These are phyloP conservation scores for Bipolaris zeicola DNA, from an alignment of 2,329 filamentous ascomycete species.

Conservation along the genomic window DNA sequence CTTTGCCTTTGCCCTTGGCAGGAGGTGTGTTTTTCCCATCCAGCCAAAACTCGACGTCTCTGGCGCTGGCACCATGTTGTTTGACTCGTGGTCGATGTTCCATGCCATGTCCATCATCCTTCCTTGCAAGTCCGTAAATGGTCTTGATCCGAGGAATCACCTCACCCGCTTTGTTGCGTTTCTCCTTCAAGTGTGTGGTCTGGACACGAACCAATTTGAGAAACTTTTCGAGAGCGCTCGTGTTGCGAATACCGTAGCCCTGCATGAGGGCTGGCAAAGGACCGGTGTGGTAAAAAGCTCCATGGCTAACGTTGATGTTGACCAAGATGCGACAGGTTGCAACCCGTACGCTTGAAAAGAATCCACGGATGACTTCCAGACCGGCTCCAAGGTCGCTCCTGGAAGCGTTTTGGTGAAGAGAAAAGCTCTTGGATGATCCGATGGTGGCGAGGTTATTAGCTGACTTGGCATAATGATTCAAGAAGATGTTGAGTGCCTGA, in stretches of 20 bases:
- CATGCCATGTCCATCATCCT: slow-evolving; percentile 42
- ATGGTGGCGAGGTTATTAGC: slow-evolving; percentile 51
- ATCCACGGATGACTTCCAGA: slow-evolving; percentile 63
- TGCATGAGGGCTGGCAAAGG: slow-evolving; percentile 42
- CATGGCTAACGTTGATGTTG: slow-evolving; percentile 65
- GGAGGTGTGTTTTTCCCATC: slow-evolving; percentile 10
- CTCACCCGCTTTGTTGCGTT: slow-evolving; percentile 39
- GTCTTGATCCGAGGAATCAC: slow-evolving; percentile 48
- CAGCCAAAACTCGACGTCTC: slow-evolving; percentile 33
- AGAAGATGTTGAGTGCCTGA: slow-evolving; percentile 64
- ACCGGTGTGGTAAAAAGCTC: slow-evolving; percentile 60
- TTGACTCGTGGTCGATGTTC: slow-evolving; percentile 20
- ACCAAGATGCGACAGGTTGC: slow-evolving; percentile 62
- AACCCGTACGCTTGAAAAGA: slow-evolving; percentile 64
- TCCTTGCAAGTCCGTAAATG: slow-evolving; percentile 47
- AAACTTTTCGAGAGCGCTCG: slow-evolving; percentile 40
- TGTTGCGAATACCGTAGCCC: slow-evolving; percentile 20
- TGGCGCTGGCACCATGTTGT: slow-evolving; percentile 24
- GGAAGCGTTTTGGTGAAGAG: slow-evolving; percentile 46
- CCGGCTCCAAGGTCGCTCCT: slow-evolving; percentile 54
- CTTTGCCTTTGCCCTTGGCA: slow-evolving; percentile 15
- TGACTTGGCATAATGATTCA: slow-evolving; percentile 56
- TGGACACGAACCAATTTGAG: slow-evolving; percentile 45
- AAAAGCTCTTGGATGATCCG: slow-evolving; percentile 54
- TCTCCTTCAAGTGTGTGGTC: slow-evolving; percentile 45